Conservation (phyloP, 495 filamentous ascomycete species). For the Oidiodendron maius region DNA sequence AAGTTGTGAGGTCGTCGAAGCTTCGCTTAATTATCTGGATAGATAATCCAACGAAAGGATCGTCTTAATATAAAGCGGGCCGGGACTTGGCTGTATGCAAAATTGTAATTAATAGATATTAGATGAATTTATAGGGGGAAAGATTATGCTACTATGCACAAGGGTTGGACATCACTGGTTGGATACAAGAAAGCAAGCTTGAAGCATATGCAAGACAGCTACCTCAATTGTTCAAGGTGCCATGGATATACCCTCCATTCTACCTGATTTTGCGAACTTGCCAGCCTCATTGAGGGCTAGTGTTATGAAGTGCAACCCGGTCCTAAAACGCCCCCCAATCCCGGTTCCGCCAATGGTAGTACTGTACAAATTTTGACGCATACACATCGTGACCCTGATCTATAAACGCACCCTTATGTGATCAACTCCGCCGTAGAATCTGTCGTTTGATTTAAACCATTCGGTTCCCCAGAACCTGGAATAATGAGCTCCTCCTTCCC, state of each 20-base stretch:
- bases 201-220: constrained; percentile 3
- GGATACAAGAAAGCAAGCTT: too few relatives aligned
- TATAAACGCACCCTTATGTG: constrained; percentile 15
- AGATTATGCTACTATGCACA: too few relatives aligned
- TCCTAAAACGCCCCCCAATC: constrained; percentile 1
- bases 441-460: constrained; percentile 11
- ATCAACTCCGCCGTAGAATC: constrained; percentile 11
- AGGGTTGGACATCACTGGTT: too few relatives aligned
- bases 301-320: neutral
- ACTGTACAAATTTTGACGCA: neutral
- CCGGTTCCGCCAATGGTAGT: constrained; percentile 1
- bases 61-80: too few relatives aligned
- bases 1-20: too few relatives aligned
- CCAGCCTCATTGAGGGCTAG: constrained; percentile 1
- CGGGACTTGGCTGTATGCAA: too few relatives aligned
- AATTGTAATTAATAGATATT: too few relatives aligned
- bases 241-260: constrained; percentile 16
- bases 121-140: too few relatives aligned
- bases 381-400: constrained; percentile 1
- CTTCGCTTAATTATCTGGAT: too few relatives aligned
- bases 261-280: constrained; percentile 9
- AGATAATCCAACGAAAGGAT: too few relatives aligned
- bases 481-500: constrained; percentile 72
- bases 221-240: constrained; percentile 18
- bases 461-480: constrained; percentile 42